Evolutionary conservation across 768 basidiomycete species (phyloP), one percentile per base, ranked within the genome.

Genomic region (Xerocomellus chrysenteron): DNA sequence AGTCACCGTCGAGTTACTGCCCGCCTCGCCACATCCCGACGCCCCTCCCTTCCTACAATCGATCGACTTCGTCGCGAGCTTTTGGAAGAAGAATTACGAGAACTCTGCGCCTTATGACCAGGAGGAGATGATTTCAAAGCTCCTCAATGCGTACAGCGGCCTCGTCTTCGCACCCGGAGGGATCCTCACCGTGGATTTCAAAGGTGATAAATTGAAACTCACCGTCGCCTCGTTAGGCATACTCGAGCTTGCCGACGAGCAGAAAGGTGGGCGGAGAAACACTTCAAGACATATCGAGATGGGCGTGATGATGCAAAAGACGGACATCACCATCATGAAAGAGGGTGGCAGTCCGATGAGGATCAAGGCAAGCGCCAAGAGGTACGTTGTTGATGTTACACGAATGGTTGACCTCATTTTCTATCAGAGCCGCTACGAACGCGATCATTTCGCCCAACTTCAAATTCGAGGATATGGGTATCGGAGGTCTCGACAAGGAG

Each of bases 381-480:
- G 90, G 93, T 94, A 48, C 59, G 83, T 61, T n/a, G 1, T 24
- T 17, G 12, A n/a, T 14, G 17, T 46, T 2, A 1, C 4, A 9
- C 11, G 21, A 7, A 37, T 1, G 6, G 7, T 30, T 36, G 50
- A 6, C 13, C 49, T 64, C n/a, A 64, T 59, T n/a, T 2, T n/a
- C 10, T 26, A 24, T 16, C 47, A 95, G 93, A 64, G 85, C 92
- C 0, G 87, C 94, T 6, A 85, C 94, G 8, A 98, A 98, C 69
- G 94, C 97, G 1, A 96, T 99, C 63, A 82, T 99, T 11, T 87
- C 94, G 0, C 94, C 97, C 2, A 98, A 98, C 74, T 99, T 99
- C 83, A 98, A 97, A 73, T 99, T 99, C 59, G 92, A 96, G 67
- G 97, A 99, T 71, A 98, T 99, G 96, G 97, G 97, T 17, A 98